Evolutionary conservation across 768 basidiomycete genomes (phyloP).

Genomic region (Tulasnella sp.): DNA sequence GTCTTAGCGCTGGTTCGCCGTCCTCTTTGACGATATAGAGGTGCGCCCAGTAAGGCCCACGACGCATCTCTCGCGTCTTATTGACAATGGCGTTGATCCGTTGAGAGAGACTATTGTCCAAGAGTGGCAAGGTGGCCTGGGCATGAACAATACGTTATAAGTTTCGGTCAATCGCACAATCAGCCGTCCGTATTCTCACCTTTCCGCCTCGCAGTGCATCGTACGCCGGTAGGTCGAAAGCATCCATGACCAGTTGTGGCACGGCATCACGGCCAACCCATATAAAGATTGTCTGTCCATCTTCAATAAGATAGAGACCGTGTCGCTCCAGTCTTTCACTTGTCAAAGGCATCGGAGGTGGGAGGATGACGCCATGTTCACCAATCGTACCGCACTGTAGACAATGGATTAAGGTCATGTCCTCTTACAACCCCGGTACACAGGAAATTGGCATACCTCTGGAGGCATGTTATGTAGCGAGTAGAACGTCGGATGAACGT

Average conservation of each 20-base stretch:
- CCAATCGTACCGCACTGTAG: constrained; percentile 82
- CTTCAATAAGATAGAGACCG: constrained; percentile 93
- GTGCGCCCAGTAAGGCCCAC: constrained; percentile 87
- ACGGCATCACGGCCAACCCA: constrained; percentile 98
- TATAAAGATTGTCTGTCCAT: constrained; percentile 94
- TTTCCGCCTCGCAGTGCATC: constrained; percentile 89
- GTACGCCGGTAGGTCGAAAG: constrained; percentile 83
- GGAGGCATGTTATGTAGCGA: constrained; percentile 92
- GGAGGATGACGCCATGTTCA: constrained; percentile 79
- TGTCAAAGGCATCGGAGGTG: constrained; percentile 78
- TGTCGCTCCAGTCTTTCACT: constrained; percentile 93
- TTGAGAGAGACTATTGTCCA: constrained; percentile 94
- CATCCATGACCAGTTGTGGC: constrained; percentile 88
- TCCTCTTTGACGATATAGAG: constrained; percentile 97
- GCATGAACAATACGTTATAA: not conserved
- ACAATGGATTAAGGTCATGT: constrained; percentile 14
- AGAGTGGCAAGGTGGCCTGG: constrained; percentile 74
- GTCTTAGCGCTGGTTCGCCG: constrained; percentile 84
- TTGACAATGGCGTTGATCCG: constrained; percentile 88
- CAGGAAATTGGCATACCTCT: constrained; percentile 43
- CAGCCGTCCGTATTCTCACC: constrained; percentile 35
- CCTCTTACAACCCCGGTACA: not conserved
- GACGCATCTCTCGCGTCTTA: constrained; percentile 88
- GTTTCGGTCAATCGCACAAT: not conserved
- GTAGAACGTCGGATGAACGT: constrained; percentile 92